These are phyloP conservation scores for Xylaria sp. DNA, from an alignment of 2,329 filamentous ascomycete species.

Conservation along the genomic window DNA sequence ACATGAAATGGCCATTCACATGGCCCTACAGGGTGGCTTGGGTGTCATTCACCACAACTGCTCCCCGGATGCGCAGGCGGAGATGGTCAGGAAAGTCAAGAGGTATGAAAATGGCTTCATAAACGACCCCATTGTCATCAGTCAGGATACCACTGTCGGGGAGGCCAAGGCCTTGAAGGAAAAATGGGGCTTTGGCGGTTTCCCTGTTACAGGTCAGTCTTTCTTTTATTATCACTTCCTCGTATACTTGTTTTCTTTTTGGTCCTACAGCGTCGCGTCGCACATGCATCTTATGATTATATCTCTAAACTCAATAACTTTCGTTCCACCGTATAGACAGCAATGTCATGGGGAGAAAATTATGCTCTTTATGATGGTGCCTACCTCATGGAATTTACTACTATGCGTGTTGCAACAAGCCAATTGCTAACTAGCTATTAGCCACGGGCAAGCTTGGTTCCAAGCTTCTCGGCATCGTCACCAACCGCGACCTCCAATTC, in stretches of 20 bases:
- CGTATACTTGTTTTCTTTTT: conserved; percentile 6
- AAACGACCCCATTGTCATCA: conserved; percentile 91
- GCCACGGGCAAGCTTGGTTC: conserved; percentile 93
- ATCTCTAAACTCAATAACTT: conserved; percentile 89
- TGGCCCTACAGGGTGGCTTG: conserved; percentile 86
- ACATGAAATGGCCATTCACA: conserved; percentile 99
- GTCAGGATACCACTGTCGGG: conserved; percentile 84
- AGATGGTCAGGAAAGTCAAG: conserved; percentile 99
- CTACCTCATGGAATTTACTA: conserved; percentile 4
- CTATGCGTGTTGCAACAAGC: conserved; percentile 32
- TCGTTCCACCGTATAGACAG: conserved; percentile 99
- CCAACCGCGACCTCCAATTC: conserved; percentile 97
- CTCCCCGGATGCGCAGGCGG: conserved; percentile 94
- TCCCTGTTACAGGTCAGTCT: conserved; percentile 93
- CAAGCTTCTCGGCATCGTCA: conserved; percentile 97
- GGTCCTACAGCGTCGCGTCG: conserved; percentile 24
- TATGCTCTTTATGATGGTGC: conserved; percentile 61
- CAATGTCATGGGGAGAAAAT: conserved; percentile 84
- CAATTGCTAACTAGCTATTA: conserved; percentile 60
- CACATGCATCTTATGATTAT: conserved; percentile 75
- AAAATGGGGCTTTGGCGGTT: conserved; percentile 98
- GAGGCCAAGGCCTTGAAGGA: conserved; percentile 94
- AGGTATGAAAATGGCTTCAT: conserved; percentile 99
- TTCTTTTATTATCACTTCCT: conserved; percentile 28
- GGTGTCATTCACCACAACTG: conserved; percentile 99